These are phyloP conservation scores for Knufia petricola DNA, from an alignment of 2,329 filamentous ascomycete genomes.

Conservation along the genomic window DNA sequence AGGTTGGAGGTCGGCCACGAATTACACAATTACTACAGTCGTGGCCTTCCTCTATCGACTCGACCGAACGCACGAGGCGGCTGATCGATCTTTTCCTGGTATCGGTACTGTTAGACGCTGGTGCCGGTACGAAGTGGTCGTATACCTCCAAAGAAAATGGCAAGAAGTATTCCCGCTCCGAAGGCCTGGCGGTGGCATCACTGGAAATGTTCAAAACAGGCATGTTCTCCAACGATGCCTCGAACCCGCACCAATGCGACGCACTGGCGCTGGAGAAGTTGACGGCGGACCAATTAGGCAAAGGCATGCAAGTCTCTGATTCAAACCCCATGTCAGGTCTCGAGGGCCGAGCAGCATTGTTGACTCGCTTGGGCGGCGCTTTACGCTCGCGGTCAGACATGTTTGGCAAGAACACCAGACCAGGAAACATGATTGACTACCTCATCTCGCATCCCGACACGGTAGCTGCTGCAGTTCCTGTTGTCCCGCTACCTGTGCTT, in stretches of 20 bases:
- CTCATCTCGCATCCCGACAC: conserved; percentile 87
- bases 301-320: conserved; percentile 73
- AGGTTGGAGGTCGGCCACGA: conserved; percentile 45
- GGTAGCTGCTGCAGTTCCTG: conserved; percentile 76
- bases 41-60: conserved; percentile 53
- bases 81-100: conserved; percentile 54
- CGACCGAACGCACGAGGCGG: conserved; percentile 46
- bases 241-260: conserved; percentile 83
- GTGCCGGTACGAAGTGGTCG: conserved; percentile 80
- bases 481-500: conserved; percentile 75
- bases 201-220: conserved; percentile 92
- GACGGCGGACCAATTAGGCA: conserved; percentile 63
- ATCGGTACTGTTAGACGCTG: conserved; percentile 55
- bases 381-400: conserved; percentile 66
- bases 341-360: conserved; percentile 70
- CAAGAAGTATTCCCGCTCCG: conserved; percentile 70
- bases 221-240: conserved; percentile 71
- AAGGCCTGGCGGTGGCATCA: conserved; percentile 70
- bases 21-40: conserved; percentile 36
- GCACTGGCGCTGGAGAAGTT: conserved; percentile 66
- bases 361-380: conserved; percentile 66
- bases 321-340: conserved; percentile 75
- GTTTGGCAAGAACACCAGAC: conserved; percentile 74
- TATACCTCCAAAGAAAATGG: conserved; percentile 89
- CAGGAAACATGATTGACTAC: conserved; percentile 93